These are phyloP conservation scores for Heliocybe sulcata DNA, from an alignment of 1,284 basidiomycete species.

Conservation along the genomic window DNA sequence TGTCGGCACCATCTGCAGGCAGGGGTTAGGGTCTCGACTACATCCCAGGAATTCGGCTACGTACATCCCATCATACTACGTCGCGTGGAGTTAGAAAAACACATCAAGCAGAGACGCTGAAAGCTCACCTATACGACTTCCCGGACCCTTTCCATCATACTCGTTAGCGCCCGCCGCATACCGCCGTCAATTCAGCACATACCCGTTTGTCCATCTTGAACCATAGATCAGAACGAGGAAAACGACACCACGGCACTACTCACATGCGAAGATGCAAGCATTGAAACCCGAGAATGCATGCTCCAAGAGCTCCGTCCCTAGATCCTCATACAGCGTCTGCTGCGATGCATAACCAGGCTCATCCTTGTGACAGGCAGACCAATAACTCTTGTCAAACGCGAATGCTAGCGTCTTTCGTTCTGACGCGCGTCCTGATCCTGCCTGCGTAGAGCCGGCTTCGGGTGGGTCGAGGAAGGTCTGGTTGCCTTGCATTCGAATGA, in stretches of 20 bases:
- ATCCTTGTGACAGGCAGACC: conserved; percentile 85
- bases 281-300: conserved; percentile 97
- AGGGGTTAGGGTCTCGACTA: neutral
- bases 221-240: conserved; percentile 6
- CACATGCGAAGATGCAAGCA: conserved; percentile 95
- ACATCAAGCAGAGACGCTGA: neutral
- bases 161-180: conserved; percentile 1
- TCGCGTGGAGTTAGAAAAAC: conserved; percentile 2
- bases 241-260: conserved; percentile 29
- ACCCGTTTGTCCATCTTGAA: conserved; percentile 82
- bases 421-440: conserved; percentile 64
- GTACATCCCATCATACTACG: conserved; percentile 96
- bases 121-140: conserved; percentile 77
- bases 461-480: conserved; percentile 89
- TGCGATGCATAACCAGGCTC: conserved; percentile 89
- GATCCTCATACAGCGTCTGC: conserved; percentile 89
- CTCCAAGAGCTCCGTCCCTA: conserved; percentile 91
- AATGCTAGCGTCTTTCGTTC: conserved; percentile 88
- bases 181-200: conserved; percentile 21
- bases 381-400: conserved; percentile 94
- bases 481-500: conserved; percentile 91
- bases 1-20: conserved; percentile 81
- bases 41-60: conserved; percentile 24
- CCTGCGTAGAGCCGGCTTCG: conserved; percentile 52
- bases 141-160: conserved; percentile 58